Conservation (phyloP, 345 rosid genomes). For the Salix purpurea region DNA sequence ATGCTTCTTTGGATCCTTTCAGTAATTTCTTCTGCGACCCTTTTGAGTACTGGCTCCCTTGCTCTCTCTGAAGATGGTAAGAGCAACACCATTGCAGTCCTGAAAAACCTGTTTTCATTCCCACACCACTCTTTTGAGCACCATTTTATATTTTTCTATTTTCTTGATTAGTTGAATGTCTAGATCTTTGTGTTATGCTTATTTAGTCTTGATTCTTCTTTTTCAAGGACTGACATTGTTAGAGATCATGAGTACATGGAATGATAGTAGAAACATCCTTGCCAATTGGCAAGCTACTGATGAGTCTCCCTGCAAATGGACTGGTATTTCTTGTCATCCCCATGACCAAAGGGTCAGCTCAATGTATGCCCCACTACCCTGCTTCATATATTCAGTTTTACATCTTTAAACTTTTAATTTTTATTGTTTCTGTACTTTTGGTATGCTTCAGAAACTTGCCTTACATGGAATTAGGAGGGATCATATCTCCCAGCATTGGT, state of each 20-base stretch:
- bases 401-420: background rate
- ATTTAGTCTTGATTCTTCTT: conserved; percentile 9
- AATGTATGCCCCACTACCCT: conserved; percentile 40
- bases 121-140: background rate
- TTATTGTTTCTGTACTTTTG: background rate
- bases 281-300: conserved; percentile 72
- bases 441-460: conserved; percentile 69
- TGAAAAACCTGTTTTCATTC: background rate
- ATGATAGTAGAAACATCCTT: conserved; percentile 66
- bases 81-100: background rate
- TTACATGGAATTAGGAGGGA: conserved; percentile 81
- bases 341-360: conserved; percentile 65
- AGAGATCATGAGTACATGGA: conserved; percentile 62
- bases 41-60: conserved; percentile 31
- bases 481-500: conserved; percentile 85
- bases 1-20: conserved; percentile 24
- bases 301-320: conserved; percentile 83
- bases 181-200: conserved; percentile 12
- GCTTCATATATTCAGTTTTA: background rate
- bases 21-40: conserved; percentile 32
- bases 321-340: conserved; percentile 74
- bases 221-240: conserved; percentile 60
- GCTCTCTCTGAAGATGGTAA: conserved; percentile 68
- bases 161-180: background rate
- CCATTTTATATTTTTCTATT: background rate